A percentile compares a stretch with the other conserved stretches of the same genome.
These are phyloP conservation scores for Myxozyma kluyveri DNA, from an alignment of 805 yeast species.

Conservation along the genomic window DNA sequence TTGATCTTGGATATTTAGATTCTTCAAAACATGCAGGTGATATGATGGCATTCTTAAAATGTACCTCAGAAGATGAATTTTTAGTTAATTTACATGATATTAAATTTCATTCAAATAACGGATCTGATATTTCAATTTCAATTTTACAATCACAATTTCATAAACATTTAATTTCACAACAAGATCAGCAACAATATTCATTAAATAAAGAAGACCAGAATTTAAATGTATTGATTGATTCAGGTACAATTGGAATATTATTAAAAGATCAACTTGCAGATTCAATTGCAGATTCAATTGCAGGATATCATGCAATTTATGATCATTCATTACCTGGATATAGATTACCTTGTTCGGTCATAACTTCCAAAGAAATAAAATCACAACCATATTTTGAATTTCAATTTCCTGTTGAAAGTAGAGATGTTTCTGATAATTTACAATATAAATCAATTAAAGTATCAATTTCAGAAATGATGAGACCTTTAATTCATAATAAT, in stretches of 20 bases:
- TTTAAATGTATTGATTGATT: constrained; percentile 19
- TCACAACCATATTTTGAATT: constrained; percentile 2
- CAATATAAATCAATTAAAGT: constrained; percentile 5
- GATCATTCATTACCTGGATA: constrained; percentile 23
- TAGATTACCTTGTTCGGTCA: constrained; percentile 16
- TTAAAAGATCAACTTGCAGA: constrained; percentile 22
- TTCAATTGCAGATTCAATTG: constrained; percentile 11
- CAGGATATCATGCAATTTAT: constrained; percentile 11
- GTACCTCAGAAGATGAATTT: constrained; percentile 13
- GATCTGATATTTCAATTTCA: not conserved
- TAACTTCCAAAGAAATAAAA: not conserved
- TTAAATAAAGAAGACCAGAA: not conserved
- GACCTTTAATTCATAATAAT: constrained; percentile 1
- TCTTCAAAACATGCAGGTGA: constrained; percentile 12
- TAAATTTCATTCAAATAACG: not conserved
- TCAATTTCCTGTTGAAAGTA: constrained; percentile 1
- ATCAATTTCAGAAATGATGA: constrained; percentile 9
- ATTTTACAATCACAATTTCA: not conserved
- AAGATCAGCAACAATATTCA: not conserved
- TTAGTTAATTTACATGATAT: constrained; percentile 6
- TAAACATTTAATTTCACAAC: not conserved
- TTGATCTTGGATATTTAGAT: constrained; percentile 22
- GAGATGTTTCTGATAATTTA: not conserved
- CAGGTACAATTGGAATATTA: constrained; percentile 23
- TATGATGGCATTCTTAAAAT: constrained; percentile 14